Percentiles rank a stretch among this genome's conserved stretches.
These are phyloP conservation scores for Aspergillus chevalieri DNA, from an alignment of 2,329 filamentous ascomycete genomes.

Conservation along the genomic window DNA sequence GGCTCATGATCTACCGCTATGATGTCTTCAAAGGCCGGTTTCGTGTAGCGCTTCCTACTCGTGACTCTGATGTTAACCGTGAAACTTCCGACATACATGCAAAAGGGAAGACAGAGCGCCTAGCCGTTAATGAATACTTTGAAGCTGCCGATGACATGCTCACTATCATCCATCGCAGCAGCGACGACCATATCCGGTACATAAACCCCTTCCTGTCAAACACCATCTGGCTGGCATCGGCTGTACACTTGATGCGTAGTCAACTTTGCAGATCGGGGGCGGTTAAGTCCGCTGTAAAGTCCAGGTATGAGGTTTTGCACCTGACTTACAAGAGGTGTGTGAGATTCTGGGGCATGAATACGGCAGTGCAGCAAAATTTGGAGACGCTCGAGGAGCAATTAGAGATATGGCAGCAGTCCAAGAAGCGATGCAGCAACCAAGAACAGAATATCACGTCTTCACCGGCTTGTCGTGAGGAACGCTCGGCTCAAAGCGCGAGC, in stretches of 20 bases:
- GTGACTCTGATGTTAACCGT: not conserved
- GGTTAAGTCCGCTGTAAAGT: conserved; percentile 8
- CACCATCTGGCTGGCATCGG: conserved; percentile 29
- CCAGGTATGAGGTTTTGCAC: conserved; percentile 15
- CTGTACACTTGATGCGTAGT: conserved; percentile 21
- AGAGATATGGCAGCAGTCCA: conserved; percentile 5
- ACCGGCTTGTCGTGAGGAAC: not conserved
- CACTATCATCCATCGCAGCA: conserved; percentile 20
- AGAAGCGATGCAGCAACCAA: not conserved
- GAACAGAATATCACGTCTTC: not conserved
- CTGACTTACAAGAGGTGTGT: conserved; percentile 22
- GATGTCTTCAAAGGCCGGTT: conserved; percentile 19
- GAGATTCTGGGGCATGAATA: conserved; percentile 21
- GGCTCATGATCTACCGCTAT: conserved; percentile 30
- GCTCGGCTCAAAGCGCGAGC: not conserved
- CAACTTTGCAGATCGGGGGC: conserved; percentile 7
- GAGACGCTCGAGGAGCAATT: conserved; percentile 18
- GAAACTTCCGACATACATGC: not conserved
- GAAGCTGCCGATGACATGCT: conserved; percentile 25
- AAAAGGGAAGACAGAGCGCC: conserved; percentile 2
- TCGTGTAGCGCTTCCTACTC: not conserved
- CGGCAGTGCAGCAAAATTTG: conserved; percentile 20
- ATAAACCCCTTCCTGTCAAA: conserved; percentile 29
- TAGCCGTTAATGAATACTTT: conserved; percentile 21
- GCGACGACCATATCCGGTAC: conserved; percentile 20